These are phyloP conservation scores for Kalanchoe fedtschenkoi DNA, from an alignment of 164 flowering plant genomes.

Conservation along the genomic window DNA sequence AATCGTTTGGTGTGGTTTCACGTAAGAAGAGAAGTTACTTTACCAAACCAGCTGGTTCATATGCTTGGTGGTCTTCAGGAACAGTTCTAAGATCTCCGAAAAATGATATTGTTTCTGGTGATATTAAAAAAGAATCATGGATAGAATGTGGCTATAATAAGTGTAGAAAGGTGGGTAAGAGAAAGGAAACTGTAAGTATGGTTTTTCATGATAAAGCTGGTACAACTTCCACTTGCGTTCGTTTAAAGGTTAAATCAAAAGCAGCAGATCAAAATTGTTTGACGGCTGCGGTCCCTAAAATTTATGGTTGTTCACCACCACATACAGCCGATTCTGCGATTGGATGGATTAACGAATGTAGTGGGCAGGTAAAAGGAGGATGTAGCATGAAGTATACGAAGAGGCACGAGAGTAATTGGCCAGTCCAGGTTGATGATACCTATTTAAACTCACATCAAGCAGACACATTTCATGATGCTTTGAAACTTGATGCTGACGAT, in stretches of 20 bases:
- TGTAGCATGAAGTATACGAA: background rate
- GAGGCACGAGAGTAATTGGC: background rate
- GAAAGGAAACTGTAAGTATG: constrained; percentile 13
- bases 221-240: constrained; percentile 21
- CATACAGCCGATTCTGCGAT: constrained; percentile 16
- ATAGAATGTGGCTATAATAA: constrained; percentile 16
- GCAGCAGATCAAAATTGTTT: constrained; percentile 11
- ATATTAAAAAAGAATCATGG: constrained; percentile 7
- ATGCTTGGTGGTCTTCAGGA: constrained; percentile 45
- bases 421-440: background rate
- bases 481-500: background rate
- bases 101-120: constrained; percentile 14
- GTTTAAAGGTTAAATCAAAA: constrained; percentile 43
- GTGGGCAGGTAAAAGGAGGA: background rate
- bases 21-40: constrained; percentile 50
- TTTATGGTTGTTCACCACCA: constrained; percentile 1
- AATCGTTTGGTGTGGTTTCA: constrained; percentile 9
- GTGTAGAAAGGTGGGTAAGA: constrained; percentile 18
- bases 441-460: background rate
- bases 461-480: background rate
- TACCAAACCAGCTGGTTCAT: constrained; percentile 43
- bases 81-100: constrained; percentile 24
- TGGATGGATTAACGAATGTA: constrained; percentile 8
- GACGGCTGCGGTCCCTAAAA: constrained; percentile 15
- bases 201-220: constrained; percentile 15